phyloP scores from a whole-genome alignment of 257 asterid genomes.

The Fraxinus pennsylvanica region DNA sequence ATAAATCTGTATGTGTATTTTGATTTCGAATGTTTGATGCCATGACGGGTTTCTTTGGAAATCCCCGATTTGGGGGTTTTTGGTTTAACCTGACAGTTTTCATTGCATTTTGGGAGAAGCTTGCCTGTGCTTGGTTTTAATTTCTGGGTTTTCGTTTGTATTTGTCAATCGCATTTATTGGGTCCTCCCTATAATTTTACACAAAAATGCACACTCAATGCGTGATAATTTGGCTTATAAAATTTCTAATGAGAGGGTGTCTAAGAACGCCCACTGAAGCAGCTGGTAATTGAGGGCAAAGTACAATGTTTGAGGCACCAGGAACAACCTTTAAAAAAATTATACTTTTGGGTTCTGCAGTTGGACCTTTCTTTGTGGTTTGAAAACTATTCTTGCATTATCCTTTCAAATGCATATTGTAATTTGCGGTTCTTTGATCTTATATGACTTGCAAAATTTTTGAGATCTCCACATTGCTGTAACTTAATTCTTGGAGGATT shows the following conservation, averaged over 20 bases:
- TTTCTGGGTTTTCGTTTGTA: conserved; percentile 6
- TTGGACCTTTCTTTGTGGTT: conserved; percentile 1
- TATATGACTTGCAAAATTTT: not conserved
- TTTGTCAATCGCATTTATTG: conserved; percentile 8
- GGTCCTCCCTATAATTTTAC: conserved; percentile 11
- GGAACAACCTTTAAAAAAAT: not conserved
- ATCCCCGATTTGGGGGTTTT: conserved; percentile 24
- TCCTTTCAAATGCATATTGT: conserved; percentile 8
- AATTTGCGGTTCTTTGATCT: conserved; percentile 9
- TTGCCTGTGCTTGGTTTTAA: conserved; percentile 16
- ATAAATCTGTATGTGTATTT: conserved; percentile 5
- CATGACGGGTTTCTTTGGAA: not conserved
- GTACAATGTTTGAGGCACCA: not conserved
- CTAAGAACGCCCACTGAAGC: not conserved
- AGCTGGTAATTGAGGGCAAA: conserved; percentile 4
- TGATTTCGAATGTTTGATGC: conserved; percentile 21
- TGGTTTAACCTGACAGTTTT: conserved; percentile 19
- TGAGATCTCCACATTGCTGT: conserved; percentile 5
- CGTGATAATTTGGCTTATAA: not conserved
- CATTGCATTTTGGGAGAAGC: conserved; percentile 6
- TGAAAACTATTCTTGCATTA: conserved; percentile 8
- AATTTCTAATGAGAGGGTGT: not conserved
- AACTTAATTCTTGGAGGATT: not conserved
- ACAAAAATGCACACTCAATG: not conserved
- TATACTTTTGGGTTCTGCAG: not conserved